These are phyloP conservation scores for Aspergillus sp. DNA, from an alignment of 2,329 filamentous ascomycete species.

Conservation along the genomic window DNA sequence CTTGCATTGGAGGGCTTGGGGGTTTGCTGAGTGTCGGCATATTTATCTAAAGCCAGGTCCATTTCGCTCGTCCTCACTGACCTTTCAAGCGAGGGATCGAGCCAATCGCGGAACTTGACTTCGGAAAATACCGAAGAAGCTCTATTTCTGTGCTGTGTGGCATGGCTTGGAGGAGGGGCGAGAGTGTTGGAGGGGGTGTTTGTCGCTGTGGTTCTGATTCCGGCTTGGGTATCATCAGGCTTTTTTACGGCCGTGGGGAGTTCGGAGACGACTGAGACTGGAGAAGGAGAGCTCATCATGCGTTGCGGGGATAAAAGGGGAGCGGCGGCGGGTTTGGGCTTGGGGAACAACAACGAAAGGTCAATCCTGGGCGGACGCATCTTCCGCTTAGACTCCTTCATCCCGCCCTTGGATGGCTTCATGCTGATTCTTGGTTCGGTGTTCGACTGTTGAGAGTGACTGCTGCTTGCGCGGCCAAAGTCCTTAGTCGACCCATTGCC, in stretches of 20 bases:
- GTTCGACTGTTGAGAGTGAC: constrained; percentile 11
- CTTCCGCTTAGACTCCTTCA: constrained; percentile 34
- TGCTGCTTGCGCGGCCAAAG: constrained; percentile 7
- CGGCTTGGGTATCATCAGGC: constrained; percentile 3
- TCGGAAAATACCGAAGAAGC: constrained; percentile 12
- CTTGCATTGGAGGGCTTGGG: constrained; percentile 17
- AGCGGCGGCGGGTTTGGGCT: constrained; percentile 25
- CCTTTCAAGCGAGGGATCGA: constrained; percentile 21
- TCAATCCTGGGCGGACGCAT: constrained; percentile 37
- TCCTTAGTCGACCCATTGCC: constrained; percentile 4
- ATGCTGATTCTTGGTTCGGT: constrained; percentile 17
- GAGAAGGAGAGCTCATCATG: constrained; percentile 36
- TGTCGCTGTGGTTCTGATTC: too few relatives aligned
- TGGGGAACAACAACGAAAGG: constrained; percentile 39
- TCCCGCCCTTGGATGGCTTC: constrained; percentile 16
- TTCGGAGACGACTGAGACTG: constrained; percentile 32
- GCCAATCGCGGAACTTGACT: constrained; percentile 16
- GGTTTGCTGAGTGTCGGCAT: constrained; percentile 16
- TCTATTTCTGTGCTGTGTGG: constrained; percentile 9
- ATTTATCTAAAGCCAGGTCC: constrained; percentile 26
- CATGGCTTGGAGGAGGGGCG: constrained; percentile 7
- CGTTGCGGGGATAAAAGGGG: constrained; percentile 39
- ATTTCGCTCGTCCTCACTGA: constrained; percentile 30
- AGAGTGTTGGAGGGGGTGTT: constrained; percentile 16
- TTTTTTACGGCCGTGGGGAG: constrained; percentile 17